Percentiles rank a stretch among this genome's conserved stretches.
Conservation (phyloP, 2,329 filamentous ascomycete genomes). For the Phaeomoniella chlamydospora region DNA sequence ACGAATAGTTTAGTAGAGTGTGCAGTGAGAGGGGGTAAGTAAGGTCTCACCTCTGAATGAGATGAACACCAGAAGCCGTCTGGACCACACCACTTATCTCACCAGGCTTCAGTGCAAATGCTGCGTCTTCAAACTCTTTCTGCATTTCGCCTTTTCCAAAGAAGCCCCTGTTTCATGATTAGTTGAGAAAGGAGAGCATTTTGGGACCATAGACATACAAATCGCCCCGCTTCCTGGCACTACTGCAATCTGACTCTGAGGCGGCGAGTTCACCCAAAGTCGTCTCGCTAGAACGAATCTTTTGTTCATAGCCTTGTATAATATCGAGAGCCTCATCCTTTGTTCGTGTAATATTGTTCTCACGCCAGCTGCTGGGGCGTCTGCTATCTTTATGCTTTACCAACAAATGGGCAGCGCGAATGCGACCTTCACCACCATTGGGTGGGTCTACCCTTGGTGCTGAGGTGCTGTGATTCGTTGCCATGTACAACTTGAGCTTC, state of each 20-base stretch:
- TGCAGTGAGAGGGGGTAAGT: too few relatives aligned
- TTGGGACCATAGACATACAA: constrained; percentile 40
- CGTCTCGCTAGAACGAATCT: constrained; percentile 56
- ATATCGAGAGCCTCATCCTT: constrained; percentile 78
- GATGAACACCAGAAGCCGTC: constrained; percentile 83
- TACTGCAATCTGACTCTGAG: constrained; percentile 89
- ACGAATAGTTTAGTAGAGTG: too few relatives aligned
- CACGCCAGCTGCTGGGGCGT: constrained; percentile 83
- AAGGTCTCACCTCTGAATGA: constrained; percentile 82
- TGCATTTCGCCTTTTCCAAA: constrained; percentile 96
- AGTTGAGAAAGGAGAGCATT: background rate
- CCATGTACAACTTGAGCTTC: constrained; percentile 90
- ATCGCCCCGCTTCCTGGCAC: constrained; percentile 84
- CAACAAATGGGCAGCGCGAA: constrained; percentile 80
- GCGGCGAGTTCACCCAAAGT: constrained; percentile 71
- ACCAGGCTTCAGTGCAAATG: constrained; percentile 76
- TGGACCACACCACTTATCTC: constrained; percentile 79
- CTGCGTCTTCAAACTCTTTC: constrained; percentile 92
- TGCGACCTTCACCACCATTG: constrained; percentile 57
- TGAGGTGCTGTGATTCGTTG: constrained; percentile 57
- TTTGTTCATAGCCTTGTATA: constrained; percentile 58
- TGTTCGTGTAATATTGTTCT: constrained; percentile 72
- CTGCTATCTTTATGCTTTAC: constrained; percentile 87
- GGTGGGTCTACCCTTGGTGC: constrained; percentile 13
- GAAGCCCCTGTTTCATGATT: constrained; percentile 47